These are phyloP conservation scores for Penicillium sp. DNA, from an alignment of 2,329 filamentous ascomycete species.

Conservation along the genomic window DNA sequence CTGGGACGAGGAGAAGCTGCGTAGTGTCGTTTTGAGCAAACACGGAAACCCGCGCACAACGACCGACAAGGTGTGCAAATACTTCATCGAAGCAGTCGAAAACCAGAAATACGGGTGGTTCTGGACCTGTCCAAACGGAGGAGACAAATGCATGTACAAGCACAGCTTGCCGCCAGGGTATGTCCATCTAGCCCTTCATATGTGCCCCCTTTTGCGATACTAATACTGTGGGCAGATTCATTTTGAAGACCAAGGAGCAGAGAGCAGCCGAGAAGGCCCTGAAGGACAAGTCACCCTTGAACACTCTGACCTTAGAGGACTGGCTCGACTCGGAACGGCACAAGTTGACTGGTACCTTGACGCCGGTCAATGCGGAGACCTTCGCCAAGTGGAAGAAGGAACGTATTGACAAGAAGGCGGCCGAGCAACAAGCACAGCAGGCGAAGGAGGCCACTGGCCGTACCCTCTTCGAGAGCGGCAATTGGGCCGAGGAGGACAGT, in stretches of 20 bases:
- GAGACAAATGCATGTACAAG: constrained; percentile 97
- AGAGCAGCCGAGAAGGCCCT: constrained; percentile 91
- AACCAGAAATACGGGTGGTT: constrained; percentile 99
- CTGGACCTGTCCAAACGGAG: constrained; percentile 95
- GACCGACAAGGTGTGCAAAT: constrained; percentile 99
- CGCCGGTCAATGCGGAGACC: constrained; percentile 85
- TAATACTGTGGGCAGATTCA: constrained; percentile 59
- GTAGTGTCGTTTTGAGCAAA: constrained; percentile 86
- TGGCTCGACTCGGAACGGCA: constrained; percentile 95
- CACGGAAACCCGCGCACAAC: constrained; percentile 94
- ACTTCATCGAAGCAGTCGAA: constrained; percentile 93
- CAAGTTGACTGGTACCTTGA: constrained; percentile 86
- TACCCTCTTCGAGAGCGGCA: constrained; percentile 93
- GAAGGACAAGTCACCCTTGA: constrained; percentile 90
- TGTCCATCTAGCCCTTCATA: constrained; percentile 37
- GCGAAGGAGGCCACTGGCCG: constrained; percentile 95
- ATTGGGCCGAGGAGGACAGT: constrained; percentile 69
- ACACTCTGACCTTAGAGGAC: constrained; percentile 92
- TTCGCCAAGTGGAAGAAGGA: constrained; percentile 98
- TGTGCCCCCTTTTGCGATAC: background rate
- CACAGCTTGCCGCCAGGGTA: constrained; percentile 93
- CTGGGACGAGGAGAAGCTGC: constrained; percentile 96
- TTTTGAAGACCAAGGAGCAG: constrained; percentile 97
- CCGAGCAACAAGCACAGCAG: constrained; percentile 82
- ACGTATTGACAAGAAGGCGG: constrained; percentile 88